phyloP scores from a whole-genome alignment of 192 early-diverging fungal genomes.

The Coemansia sp. region DNA sequence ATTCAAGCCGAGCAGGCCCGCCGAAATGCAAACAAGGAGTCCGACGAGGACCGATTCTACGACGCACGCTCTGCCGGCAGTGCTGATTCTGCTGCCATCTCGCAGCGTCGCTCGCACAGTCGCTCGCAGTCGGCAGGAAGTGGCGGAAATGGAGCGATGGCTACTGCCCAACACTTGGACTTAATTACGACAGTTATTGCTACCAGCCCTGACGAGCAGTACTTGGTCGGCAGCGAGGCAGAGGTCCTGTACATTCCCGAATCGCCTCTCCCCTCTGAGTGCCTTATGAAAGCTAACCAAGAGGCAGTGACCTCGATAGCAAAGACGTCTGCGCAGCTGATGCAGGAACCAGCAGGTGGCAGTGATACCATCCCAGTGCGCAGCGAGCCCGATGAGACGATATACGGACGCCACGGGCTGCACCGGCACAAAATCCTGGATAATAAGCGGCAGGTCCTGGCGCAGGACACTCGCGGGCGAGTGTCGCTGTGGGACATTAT shows the following conservation, averaged over 20 bases:
- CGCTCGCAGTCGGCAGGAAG: conserved; percentile 12
- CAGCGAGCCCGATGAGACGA: conserved; percentile 31
- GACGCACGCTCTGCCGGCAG: conserved; percentile 13
- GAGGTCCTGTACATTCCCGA: conserved; percentile 24
- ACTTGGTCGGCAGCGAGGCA: not conserved
- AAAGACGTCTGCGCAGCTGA: not conserved
- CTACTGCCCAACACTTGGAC: not conserved
- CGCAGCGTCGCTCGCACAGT: not conserved
- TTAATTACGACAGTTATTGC: conserved; percentile 7
- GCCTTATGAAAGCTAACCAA: conserved; percentile 18
- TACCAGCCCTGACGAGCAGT: not conserved
- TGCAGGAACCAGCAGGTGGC: not conserved
- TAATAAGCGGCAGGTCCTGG: conserved; percentile 81
- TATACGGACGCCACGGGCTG: conserved; percentile 61
- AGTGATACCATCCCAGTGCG: conserved; percentile 31
- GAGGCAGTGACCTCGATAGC: not conserved
- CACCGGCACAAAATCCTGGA: conserved; percentile 71
- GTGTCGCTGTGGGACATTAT: conserved; percentile 93
- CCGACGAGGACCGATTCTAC: conserved; percentile 22
- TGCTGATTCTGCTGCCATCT: not conserved
- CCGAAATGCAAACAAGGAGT: conserved; percentile 18
- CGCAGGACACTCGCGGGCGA: conserved; percentile 73
- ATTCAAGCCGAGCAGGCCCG: conserved; percentile 39
- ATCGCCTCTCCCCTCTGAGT: conserved; percentile 32
- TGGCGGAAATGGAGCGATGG: not conserved